Percentiles rank a stretch among this genome's conserved stretches.
Conservation (phyloP, 176 grass and related monocot genomes). For the Eleusine indica region DNA sequence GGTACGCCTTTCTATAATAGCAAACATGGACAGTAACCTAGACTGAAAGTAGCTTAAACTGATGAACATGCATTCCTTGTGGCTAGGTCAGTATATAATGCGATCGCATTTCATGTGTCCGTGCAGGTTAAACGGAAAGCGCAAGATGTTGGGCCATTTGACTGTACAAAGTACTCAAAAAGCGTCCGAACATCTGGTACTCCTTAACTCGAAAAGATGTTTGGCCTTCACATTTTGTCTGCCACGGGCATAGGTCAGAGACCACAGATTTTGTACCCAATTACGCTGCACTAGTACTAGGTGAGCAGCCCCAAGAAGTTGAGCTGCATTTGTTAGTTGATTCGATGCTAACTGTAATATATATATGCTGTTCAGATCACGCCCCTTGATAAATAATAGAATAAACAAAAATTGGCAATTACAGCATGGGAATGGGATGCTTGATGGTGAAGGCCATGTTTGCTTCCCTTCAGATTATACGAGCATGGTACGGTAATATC, state of each 20-base stretch:
- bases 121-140: constrained; percentile 77
- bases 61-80: background rate
- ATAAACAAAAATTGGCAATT: too few relatives aligned
- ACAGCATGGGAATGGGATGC: too few relatives aligned
- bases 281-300: background rate
- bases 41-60: background rate
- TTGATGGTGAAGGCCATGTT: too few relatives aligned
- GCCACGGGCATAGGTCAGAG: background rate
- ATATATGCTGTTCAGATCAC: background rate
- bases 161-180: constrained; percentile 77
- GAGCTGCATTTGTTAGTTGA: background rate
- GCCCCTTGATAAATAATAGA: background rate
- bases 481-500: too few relatives aligned
- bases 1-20: constrained; percentile 46
- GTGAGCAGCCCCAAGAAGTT: background rate
- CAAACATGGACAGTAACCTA: background rate
- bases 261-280: too few relatives aligned
- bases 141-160: constrained; percentile 65
- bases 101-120: background rate
- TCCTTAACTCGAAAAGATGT: background rate
- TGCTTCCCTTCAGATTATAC: too few relatives aligned
- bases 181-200: constrained; percentile 38
- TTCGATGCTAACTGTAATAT: background rate
- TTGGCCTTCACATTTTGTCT: background rate
- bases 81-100: background rate